Evolutionary conservation across 1,139 yeast species (phyloP), one percentile per base, ranked within the genome.

Genomic region (Nakaseomyces glabratus): DNA sequence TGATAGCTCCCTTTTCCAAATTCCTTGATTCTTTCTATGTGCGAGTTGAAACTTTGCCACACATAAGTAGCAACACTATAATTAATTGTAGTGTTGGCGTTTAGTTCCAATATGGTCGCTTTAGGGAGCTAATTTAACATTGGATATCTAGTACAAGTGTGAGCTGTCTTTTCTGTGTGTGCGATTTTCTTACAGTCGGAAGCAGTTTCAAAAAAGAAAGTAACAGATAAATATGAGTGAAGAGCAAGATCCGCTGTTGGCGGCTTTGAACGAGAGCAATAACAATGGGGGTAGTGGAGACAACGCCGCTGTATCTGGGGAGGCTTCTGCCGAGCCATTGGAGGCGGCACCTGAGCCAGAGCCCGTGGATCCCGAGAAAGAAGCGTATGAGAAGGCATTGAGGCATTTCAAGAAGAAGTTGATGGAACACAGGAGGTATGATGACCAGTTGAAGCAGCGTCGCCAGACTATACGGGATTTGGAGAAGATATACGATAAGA

Each of bases 401-500:
- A 66, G 70, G 31, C 82, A 77, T 45, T 82, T 84, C 62, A 86
- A 86, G 59, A 81, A 77, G 57, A 88, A 85, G 62, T 69, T 90
- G 49, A 68, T 84, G 49, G 97, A 90, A 53, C 98, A 93, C 61
- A 75, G 95, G 54, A 85, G 85, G 55, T 86, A 94, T 84, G 97
- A 90, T 56, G 84, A 94, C 29, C 76, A 86, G 53, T 69, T 93
- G 52, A 90, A 86, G 60, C 88, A 80, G 36, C 69, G 88, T 45
- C 73, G 98, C 48, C 65, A 84, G 55, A 74, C 80, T 43, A 82
- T 90, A 64, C 79, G 88, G 60, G 93, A 74, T 48, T 65, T 86
- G 47, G 95, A 86, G 46, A 76, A 75, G 53, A 80, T 80, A 45
- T 90, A 77, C 59, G 93, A 82, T 40, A 86, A 85, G 65, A 88